Percentiles rank a stretch among this genome's conserved stretches.
Conservation (phyloP, 1,139 yeast genomes). For the Maudiozyma humilis region DNA sequence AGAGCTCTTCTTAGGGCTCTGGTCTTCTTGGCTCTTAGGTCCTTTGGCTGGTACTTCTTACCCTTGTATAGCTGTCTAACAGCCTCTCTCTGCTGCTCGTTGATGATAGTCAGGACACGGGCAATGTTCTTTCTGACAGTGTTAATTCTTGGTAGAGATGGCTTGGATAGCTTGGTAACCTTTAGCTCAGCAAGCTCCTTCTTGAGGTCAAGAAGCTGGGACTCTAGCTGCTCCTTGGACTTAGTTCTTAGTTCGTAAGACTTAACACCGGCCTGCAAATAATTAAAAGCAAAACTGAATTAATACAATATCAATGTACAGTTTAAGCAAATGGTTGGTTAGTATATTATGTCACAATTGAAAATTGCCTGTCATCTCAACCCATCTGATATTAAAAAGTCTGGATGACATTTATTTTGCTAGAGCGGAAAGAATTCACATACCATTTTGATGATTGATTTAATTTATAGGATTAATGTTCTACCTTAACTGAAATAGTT, state of each 20-base stretch:
- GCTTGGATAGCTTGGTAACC: constrained; percentile 90
- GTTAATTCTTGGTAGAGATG: constrained; percentile 89
- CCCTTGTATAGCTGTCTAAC: constrained; percentile 94
- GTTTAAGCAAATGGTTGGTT: neutral
- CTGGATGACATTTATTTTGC: too few species aligned
- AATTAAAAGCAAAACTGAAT: too few species aligned
- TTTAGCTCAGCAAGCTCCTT: constrained; percentile 93
- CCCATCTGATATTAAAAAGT: too few species aligned
- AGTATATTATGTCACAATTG: neutral
- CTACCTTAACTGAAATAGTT: too few species aligned
- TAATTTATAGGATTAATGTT: too few species aligned
- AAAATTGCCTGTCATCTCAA: too few species aligned
- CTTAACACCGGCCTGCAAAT: constrained; percentile 72
- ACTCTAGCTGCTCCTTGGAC: constrained; percentile 94
- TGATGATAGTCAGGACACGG: constrained; percentile 93
- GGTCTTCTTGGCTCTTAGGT: constrained; percentile 98
- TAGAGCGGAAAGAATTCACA: too few species aligned
- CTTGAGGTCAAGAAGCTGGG: constrained; percentile 91
- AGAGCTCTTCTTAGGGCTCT: constrained; percentile 98
- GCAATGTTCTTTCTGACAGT: constrained; percentile 98
- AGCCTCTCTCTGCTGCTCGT: constrained; percentile 92
- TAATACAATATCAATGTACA: neutral
- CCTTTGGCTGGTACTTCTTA: constrained; percentile 97
- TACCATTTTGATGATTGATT: neutral
- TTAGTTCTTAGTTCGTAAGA: constrained; percentile 95